Base-by-base conservation (phyloP, 257 asterid species). In the Scutellaria barbata region DNA sequence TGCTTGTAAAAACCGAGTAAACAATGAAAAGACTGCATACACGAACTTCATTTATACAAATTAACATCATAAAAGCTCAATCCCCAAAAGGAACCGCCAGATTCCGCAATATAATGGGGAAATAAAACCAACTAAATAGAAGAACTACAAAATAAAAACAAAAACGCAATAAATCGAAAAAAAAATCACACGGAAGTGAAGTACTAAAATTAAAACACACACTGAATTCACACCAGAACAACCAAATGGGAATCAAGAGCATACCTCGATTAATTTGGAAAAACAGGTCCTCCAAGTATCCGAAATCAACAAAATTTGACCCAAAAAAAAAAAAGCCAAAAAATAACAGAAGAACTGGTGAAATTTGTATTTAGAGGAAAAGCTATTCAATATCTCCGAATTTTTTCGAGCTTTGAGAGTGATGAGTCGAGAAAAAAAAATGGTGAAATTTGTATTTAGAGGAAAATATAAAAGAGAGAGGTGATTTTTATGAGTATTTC, bases 231-330 rank as follows among this genome's bases (percentile, higher is more conserved):
- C 35, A 67, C 6, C 33, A 5, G 54, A 52, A 46, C 30, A 39
- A 25, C 39, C 16, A 63, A 56, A 17, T 7, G 9, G 35, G 63
- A 56, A 71, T 59, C 62, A n/a, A 42, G 7, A 25, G 4, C 63
- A 30, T 58, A 76, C 84, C 81, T 76, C 40, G 68, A 61, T 50
- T 17, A 42, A 22, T 42, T 8, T 11, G 41, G 16, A 0, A 9
- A 35, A 11, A 46, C 22, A 30, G 35, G 12, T 16, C 13, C 56
- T 7, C 57, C 45, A 20, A 37, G 9, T 9, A 56, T 10, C 54
- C n/a, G 55, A 69, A 67, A 42, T 11, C 30, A 41, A 22, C 74
- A 6, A 7, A 13, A 22, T 1, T 22, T 22, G 25, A 22, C 25
- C 1, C 1, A 22, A 22, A 22, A 22, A 22, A 22, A 22, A 22